Percentiles rank a stretch among this genome's conserved stretches.
Evolutionary conservation across 2,329 filamentous ascomycete genomes (phyloP).

Genomic region (Cyphellophora attinorum): DNA sequence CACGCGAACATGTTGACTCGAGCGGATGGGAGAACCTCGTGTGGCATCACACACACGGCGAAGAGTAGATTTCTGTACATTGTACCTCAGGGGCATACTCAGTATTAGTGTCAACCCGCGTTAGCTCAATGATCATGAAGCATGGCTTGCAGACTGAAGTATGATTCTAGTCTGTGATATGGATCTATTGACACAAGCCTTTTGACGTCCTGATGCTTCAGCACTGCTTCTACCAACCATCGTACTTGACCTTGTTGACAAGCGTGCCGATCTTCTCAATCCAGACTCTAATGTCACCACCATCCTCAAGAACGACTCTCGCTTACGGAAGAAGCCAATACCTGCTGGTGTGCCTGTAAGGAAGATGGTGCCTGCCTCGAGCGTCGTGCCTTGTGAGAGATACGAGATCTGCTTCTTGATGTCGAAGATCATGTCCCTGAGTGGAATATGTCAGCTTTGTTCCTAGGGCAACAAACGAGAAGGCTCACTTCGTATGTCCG

Average conservation of each 20-base stretch:
- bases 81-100: no score
- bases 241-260: conserved; percentile 26
- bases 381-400: conserved; percentile 28
- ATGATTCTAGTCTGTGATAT: no score
- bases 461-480: not conserved
- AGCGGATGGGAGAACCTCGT: no score
- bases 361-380: conserved; percentile 28
- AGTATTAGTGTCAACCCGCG: conserved; percentile 1
- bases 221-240: conserved; percentile 14
- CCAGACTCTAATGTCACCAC: conserved; percentile 36
- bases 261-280: conserved; percentile 41
- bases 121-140: no score
- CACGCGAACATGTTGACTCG: no score
- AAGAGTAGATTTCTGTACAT: no score
- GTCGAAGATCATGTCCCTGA: conserved; percentile 28
- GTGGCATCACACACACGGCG: no score
- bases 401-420: conserved; percentile 28
- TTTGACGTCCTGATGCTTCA: no score
- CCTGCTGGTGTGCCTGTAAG: conserved; percentile 35
- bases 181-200: no score
- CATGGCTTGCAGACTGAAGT: no score
- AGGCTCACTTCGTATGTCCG: conserved; percentile 14
- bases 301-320: conserved; percentile 27
- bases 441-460: not conserved
- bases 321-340: conserved; percentile 32